These are phyloP conservation scores for Coniochaeta sp. DNA, from an alignment of 2,329 filamentous ascomycete genomes.

Conservation along the genomic window DNA sequence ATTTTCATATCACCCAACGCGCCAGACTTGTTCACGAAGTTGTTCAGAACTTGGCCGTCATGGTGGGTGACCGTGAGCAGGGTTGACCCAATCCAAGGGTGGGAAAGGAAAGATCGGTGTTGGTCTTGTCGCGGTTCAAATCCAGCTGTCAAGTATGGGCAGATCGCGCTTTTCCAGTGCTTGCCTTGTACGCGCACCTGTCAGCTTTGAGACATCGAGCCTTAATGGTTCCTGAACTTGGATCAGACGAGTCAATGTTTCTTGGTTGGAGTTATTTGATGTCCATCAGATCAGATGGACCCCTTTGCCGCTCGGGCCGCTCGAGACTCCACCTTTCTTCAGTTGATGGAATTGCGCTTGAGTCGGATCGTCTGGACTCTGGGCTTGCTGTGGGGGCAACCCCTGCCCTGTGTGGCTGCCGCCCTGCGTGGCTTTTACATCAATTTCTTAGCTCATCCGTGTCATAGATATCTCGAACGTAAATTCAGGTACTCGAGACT, in stretches of 20 bases:
- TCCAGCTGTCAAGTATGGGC: background rate
- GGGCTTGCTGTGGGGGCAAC: background rate
- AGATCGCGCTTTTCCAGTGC: background rate
- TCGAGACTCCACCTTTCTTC: background rate
- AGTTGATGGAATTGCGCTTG: too few relatives aligned
- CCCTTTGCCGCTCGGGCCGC: conserved; percentile 1
- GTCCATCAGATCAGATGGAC: background rate
- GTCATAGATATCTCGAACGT: background rate
- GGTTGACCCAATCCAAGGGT: background rate
- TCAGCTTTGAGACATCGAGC: background rate
- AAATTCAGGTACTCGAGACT: background rate
- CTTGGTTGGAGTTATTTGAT: background rate
- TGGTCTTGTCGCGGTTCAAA: background rate
- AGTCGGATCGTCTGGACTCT: background rate
- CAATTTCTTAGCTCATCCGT: background rate
- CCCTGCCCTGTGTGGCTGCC: background rate
- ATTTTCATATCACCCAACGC: background rate
- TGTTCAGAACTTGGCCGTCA: background rate
- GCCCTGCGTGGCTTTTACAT: background rate
- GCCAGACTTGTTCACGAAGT: background rate
- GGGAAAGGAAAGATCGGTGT: background rate
- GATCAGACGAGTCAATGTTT: background rate
- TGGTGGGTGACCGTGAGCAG: background rate
- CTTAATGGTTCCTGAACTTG: background rate
- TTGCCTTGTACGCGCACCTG: background rate